phyloP scores from a whole-genome alignment of 306 rosid genomes.

The Cotoneaster glaucophyllus region DNA sequence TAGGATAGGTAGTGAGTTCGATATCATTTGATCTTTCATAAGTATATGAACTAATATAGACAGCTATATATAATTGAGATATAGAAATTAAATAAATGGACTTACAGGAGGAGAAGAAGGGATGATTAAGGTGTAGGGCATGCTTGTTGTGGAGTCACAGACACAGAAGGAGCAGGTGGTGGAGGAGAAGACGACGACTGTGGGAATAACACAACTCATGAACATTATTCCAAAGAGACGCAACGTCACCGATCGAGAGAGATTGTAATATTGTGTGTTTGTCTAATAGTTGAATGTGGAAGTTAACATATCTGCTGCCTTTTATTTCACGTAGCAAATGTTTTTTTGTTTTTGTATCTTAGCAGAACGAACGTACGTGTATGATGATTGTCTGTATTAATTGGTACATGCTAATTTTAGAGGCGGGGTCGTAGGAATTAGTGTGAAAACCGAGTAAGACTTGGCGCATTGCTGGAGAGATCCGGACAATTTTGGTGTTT shows the following conservation, averaged over 20 bases:
- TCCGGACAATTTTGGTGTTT: not conserved
- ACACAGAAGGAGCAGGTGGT: not conserved
- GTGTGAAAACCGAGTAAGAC: not conserved
- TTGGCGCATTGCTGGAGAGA: not conserved
- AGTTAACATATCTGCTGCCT: not conserved
- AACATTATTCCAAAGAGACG: not conserved
- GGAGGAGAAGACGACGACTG: not conserved
- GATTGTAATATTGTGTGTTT: not conserved
- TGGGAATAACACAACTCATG: not conserved
- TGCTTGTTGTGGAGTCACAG: not conserved
- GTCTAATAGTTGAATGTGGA: not conserved
- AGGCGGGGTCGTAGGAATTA: conserved; percentile 14
- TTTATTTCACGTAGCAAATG: not conserved
- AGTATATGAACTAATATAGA: not conserved
- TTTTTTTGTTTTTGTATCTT: not conserved
- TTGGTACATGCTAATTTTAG: not conserved
- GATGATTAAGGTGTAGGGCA: not conserved
- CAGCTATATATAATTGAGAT: not conserved
- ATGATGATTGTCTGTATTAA: not conserved
- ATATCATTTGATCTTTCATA: not conserved
- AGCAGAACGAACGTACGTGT: not conserved
- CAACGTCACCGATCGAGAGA: not conserved
- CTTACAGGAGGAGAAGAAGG: not conserved
- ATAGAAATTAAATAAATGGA: not conserved
- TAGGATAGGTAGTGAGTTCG: not conserved